phyloP scores from a whole-genome alignment of 139 green algal genomes.

The Deuterostichococcus epilithicus region DNA sequence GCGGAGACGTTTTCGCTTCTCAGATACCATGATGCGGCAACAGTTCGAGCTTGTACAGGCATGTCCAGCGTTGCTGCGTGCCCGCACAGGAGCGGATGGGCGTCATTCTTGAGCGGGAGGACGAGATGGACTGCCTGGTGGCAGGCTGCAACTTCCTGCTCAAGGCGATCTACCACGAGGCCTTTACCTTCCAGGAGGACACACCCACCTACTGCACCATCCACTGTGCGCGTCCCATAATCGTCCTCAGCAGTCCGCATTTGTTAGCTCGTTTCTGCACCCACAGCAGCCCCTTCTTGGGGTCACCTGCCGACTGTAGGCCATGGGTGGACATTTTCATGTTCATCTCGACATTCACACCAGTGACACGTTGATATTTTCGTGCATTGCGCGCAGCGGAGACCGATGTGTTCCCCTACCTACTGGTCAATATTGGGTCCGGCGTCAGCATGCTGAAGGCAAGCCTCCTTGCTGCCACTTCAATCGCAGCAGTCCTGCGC shows the following conservation, averaged over 20 bases:
- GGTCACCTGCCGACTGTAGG: too few species aligned
- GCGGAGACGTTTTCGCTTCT: too few species aligned
- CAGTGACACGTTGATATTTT: too few species aligned
- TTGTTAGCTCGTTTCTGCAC: too few species aligned
- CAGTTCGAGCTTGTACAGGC: not conserved
- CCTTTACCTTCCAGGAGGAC: constrained; percentile 81
- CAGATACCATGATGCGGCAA: too few species aligned
- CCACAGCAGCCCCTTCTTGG: too few species aligned
- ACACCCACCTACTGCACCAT: constrained; percentile 15
- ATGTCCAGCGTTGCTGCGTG: constrained; percentile 21
- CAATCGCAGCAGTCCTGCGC: too few species aligned
- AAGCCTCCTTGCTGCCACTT: too few species aligned
- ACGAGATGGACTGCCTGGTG: constrained; percentile 94
- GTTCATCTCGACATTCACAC: too few species aligned
- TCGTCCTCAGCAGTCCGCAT: too few species aligned
- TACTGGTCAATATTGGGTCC: constrained; percentile 97
- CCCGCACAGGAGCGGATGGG: constrained; percentile 79
- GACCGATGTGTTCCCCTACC: constrained; percentile 86
- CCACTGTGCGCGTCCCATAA: not conserved
- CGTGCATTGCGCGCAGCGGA: constrained; percentile 32
- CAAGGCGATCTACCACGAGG: constrained; percentile 88
- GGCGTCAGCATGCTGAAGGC: constrained; percentile 95
- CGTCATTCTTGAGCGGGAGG: constrained; percentile 85
- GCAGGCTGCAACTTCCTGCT: constrained; percentile 95
- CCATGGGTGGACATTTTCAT: too few species aligned